Base-by-base conservation (phyloP, 2,329 filamentous ascomycete species). In the Cordyceps militaris region DNA sequence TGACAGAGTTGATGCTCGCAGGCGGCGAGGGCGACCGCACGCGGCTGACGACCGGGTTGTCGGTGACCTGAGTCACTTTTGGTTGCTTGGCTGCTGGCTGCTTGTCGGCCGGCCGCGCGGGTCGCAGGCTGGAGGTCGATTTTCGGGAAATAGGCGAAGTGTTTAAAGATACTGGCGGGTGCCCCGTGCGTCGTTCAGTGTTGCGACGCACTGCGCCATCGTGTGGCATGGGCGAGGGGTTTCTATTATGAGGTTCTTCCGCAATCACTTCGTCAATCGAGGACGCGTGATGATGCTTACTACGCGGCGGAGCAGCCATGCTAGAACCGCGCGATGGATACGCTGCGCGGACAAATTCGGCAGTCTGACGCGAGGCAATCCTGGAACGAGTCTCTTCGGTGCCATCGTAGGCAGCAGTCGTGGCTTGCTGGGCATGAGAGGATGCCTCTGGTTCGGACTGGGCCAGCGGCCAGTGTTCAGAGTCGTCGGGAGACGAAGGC, bases 261-360 rank as follows among this genome's bases (percentile, higher is more conserved):
- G 47, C 34, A 58, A 66, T 60, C 3, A 64, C 49, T 8, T 62
- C 63, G 38, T 67, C 64, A 36, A 67, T 66, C 2, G 63, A 66
- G 4, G 60, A 58, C 62, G 66, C 57, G 61, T 65, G 62, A 66
- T 66, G 61, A 67, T 64, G 50, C 62, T 9, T 63, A 58, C 48
- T 62, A 52, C 36, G 64, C 55, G 28, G 65, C 32, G 55, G 61
- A 16, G 62, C 60, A 16, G 36, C 36, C 56, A 67, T 64, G 47
- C 67, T 72, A 2, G 67, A 67, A 23, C 58, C 63, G 36, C 68
- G 66, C 10, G 59, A 56, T 8, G 68, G 67, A 42, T 61, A 63
- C 6, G 58, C 58, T 13, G 65, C 60, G 10, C 60, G 52, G 7
- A 61, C 57, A 21, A 63, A 63, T 9, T 47, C 54, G 6, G 36